A percentile compares a stretch with the other conserved stretches of the same genome.
Evolutionary conservation across 768 basidiomycete genomes (phyloP).

Genomic region (Suillus alpinus): DNA sequence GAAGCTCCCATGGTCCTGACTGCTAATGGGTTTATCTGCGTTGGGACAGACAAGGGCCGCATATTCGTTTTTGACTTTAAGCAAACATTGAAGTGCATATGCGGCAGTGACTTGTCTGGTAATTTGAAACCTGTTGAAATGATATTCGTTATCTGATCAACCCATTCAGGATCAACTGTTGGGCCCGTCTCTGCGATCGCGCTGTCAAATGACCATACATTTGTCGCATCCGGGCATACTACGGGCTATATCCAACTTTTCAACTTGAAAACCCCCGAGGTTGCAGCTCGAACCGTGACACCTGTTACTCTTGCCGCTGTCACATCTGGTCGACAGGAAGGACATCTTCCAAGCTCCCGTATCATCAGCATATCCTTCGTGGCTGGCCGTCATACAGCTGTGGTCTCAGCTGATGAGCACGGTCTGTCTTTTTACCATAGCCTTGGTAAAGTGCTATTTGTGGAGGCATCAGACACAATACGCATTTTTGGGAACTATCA

Average conservation of each 20-base stretch:
- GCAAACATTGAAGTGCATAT: slow-evolving; percentile 77
- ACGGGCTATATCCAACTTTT: slow-evolving; percentile 85
- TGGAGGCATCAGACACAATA: slow-evolving; percentile 92
- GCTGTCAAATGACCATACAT: slow-evolving; percentile 92
- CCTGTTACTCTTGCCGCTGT: slow-evolving; percentile 71
- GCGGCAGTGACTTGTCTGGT: slow-evolving; percentile 72
- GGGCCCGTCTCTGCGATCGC: slow-evolving; percentile 88
- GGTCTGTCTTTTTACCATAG: slow-evolving; percentile 96
- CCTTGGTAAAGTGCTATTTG: slow-evolving; percentile 89
- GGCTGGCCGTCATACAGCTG: slow-evolving; percentile 87
- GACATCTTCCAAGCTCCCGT: slow-evolving; percentile 76
- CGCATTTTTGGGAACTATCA: slow-evolving; percentile 93
- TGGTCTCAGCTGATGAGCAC: slow-evolving; percentile 85
- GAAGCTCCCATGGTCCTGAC: slow-evolving; percentile 80
- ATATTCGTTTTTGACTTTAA: slow-evolving; percentile 87
- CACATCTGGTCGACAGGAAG: slow-evolving; percentile 76
- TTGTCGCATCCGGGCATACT: slow-evolving; percentile 83
- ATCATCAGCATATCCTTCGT: slow-evolving; percentile 86
- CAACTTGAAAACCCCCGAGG: slow-evolving; percentile 68
- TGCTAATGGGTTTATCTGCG: slow-evolving; percentile 83
- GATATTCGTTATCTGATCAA: slow-evolving; percentile 17
- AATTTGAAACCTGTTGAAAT: slow-evolving; percentile 15
- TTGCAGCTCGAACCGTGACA: slow-evolving; percentile 64
- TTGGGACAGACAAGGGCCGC: slow-evolving; percentile 81
- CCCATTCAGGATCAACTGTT: slow-evolving; percentile 48